Evolutionary conservation across 768 basidiomycete species (phyloP).

Genomic region (Russula emetica): DNA sequence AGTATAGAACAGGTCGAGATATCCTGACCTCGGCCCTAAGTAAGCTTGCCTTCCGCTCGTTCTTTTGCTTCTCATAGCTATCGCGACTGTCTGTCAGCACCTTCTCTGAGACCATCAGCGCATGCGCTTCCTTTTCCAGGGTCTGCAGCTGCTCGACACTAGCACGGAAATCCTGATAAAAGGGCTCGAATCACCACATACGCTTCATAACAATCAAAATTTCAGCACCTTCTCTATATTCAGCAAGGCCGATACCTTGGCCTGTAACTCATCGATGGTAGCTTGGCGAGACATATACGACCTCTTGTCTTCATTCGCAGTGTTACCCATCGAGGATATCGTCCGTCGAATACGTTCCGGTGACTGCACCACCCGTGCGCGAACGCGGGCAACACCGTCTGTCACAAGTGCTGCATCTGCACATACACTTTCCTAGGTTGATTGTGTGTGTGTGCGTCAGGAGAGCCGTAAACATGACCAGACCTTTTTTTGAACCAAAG

Average conservation of each 20-base stretch:
- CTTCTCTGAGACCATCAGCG: slow-evolving; percentile 62
- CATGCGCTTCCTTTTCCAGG: slow-evolving; percentile 61
- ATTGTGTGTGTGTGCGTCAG: background rate
- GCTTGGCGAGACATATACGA: slow-evolving; percentile 59
- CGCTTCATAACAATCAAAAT: slow-evolving; percentile 7
- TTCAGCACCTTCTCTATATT: slow-evolving; percentile 66
- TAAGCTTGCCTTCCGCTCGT: slow-evolving; percentile 66
- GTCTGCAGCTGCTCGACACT: slow-evolving; percentile 74
- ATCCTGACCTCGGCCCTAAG: slow-evolving; percentile 55
- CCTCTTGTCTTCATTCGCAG: slow-evolving; percentile 66
- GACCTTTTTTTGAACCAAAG: slow-evolving; percentile 61
- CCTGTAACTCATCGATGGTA: slow-evolving; percentile 72
- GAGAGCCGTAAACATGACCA: background rate
- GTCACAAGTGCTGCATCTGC: slow-evolving; percentile 54
- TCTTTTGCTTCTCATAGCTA: slow-evolving; percentile 64
- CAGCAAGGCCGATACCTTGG: slow-evolving; percentile 64
- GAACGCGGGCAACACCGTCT: slow-evolving; percentile 59
- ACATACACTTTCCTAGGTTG: slow-evolving; percentile 53
- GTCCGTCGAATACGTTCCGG: slow-evolving; percentile 85
- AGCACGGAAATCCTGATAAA: slow-evolving; percentile 57
- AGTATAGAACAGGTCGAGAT: background rate
- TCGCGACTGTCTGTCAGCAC: slow-evolving; percentile 65
- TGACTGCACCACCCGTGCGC: slow-evolving; percentile 80
- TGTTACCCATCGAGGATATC: slow-evolving; percentile 69
- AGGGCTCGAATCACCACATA: slow-evolving; percentile 10